Evolutionary conservation across 352 stramenopile species (phyloP), one percentile per base, ranked within the genome.

Genomic region (Lagenidium sp.): DNA sequence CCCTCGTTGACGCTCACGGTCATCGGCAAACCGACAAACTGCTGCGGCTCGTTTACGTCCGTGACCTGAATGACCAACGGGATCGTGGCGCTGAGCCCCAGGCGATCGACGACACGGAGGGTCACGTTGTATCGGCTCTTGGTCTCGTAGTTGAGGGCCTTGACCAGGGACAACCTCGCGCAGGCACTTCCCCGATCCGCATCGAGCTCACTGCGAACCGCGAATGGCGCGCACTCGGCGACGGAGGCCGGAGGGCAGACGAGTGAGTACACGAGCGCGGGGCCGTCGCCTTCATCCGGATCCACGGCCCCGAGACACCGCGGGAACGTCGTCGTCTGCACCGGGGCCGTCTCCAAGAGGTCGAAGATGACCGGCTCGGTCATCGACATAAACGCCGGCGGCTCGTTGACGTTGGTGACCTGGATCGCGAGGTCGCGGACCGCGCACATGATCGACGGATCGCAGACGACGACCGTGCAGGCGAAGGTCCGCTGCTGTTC

Each of bases 331-430:
- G 30, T 38, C 1, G 44, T 31, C 2, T 38, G 40, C 1, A 38
- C 12, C 5, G 37, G 44, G 21, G 55, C 25, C 23, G 76, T 75
- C 45, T 83, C 70, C 16, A 38, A 22, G 21, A 81, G 56, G 6
- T 50, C n/a, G 31, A 84, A 75, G 2, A n/a, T 31, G 19, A 60
- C 36, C 13, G 42, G 11, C 0, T 58, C 59, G 4, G 18, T 12
- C 20, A 28, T 20, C 15, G 69, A 57, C 19, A 18, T 51, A 48
- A 83, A 83, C 28, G 13, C 12, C 4, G 71, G 71, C 16, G 45
- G 40, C 37, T 84, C 71, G 36, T 84, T 84, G n/a, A 79, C 43
- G 25, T 84, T 65, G 22, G 37, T 54, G 21, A 84, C 51, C 41
- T 55, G 36, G 15, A 84, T 28, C 31, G 37, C 59, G 11, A 81